A percentile compares a stretch with the other conserved stretches of the same genome.
These are phyloP conservation scores for Chimonanthus salicifolius DNA, from an alignment of 164 flowering plant species.

Conservation along the genomic window DNA sequence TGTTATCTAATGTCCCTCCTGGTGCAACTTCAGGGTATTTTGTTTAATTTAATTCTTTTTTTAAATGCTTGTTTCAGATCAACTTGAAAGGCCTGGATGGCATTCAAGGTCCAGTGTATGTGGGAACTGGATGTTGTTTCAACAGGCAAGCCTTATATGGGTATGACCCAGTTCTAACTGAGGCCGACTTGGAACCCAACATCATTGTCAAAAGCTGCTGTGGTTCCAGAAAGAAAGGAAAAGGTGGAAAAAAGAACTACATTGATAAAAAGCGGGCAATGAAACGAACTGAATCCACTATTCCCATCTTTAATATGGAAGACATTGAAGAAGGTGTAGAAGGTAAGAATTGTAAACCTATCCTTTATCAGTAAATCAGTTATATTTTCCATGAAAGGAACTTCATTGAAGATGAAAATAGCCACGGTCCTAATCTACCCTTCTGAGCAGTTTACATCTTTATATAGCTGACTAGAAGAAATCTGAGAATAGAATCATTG, in stretches of 20 bases:
- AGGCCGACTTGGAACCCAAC: constrained; percentile 89
- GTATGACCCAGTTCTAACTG: constrained; percentile 86
- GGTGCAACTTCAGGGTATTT: not conserved
- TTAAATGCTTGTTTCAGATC: constrained; percentile 41
- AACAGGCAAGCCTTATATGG: constrained; percentile 97
- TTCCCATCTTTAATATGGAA: constrained; percentile 88
- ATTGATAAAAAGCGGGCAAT: constrained; percentile 62
- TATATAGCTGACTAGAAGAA: not conserved
- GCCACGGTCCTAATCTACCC: not conserved
- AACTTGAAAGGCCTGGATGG: constrained; percentile 97
- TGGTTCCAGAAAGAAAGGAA: constrained; percentile 84
- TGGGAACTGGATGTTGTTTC: constrained; percentile 97
- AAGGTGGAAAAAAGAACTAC: constrained; percentile 53
- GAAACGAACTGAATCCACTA: constrained; percentile 72
- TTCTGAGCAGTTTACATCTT: not conserved
- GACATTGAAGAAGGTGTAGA: constrained; percentile 95
- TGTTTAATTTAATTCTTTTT: too few relatives aligned
- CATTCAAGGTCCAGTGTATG: constrained; percentile 95
- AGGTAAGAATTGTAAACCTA: constrained; percentile 31
- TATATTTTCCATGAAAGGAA: too few relatives aligned
- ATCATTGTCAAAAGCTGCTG: constrained; percentile 83
- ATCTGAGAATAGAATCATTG: too few relatives aligned
- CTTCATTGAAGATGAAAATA: not conserved
- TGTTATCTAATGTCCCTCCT: not conserved
- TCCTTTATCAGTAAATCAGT: not conserved